These are phyloP conservation scores for Cajanus cajan DNA, from an alignment of 306 rosid species.

Conservation along the genomic window DNA sequence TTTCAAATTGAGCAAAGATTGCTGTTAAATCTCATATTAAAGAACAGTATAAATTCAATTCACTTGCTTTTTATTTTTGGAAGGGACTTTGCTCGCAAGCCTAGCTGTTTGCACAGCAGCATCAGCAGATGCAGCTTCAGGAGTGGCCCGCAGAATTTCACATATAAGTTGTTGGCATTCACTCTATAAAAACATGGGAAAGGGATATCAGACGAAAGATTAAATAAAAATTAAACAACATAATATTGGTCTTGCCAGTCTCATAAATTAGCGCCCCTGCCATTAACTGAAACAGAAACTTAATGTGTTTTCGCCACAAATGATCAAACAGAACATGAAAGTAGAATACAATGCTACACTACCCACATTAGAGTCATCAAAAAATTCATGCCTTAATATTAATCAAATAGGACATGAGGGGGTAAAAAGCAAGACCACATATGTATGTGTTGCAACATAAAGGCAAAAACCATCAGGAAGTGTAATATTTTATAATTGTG, in stretches of 20 bases:
- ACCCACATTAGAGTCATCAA: slow-evolving; percentile 2
- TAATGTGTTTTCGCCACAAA: background rate
- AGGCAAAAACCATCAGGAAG: background rate
- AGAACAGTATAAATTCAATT: slow-evolving; percentile 29
- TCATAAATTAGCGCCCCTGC: background rate
- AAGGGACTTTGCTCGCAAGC: slow-evolving; percentile 91
- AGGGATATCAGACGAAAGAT: slow-evolving; percentile 23
- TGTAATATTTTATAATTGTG: background rate
- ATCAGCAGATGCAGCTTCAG: slow-evolving; percentile 99
- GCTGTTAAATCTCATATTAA: slow-evolving; percentile 8
- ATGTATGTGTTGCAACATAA: background rate
- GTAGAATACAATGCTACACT: background rate
- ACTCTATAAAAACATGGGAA: slow-evolving; percentile 54
- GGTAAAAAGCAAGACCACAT: background rate
- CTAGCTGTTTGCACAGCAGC: slow-evolving; percentile 99
- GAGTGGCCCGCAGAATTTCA: slow-evolving; percentile 98
- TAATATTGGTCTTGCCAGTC: background rate
- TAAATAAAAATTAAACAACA: background rate
- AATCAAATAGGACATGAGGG: background rate
- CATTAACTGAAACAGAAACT: slow-evolving; percentile 20
- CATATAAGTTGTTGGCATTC: slow-evolving; percentile 99
- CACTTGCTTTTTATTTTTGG: slow-evolving; percentile 85
- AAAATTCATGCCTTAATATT: background rate
- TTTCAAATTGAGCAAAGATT: background rate
- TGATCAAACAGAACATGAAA: slow-evolving; percentile 18